Evolutionary conservation across 768 basidiomycete genomes (phyloP).

Genomic region (Tylopilus cervinicoccineus): DNA sequence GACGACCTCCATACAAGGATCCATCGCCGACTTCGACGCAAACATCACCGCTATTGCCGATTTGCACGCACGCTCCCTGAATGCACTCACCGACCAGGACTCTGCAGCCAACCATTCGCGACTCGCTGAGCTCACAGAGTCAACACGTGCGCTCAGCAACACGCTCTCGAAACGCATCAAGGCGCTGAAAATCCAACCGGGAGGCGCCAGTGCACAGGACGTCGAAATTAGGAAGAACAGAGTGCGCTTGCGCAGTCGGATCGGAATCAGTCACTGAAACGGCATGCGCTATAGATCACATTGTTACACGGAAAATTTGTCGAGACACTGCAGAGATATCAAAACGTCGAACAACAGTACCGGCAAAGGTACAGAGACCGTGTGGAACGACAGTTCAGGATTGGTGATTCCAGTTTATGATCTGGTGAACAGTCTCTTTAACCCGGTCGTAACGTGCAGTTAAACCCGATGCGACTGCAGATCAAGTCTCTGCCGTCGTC

Average conservation of each 20-base stretch:
- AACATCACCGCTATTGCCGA: conserved; percentile 46
- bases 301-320: conserved; percentile 65
- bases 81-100: conserved; percentile 45
- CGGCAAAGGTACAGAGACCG: conserved; percentile 60
- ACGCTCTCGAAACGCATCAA: conserved; percentile 58
- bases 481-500: conserved; percentile 70
- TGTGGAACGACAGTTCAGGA: conserved; percentile 73
- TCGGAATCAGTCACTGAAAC: background rate
- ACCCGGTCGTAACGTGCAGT: conserved; percentile 39
- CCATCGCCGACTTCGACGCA: conserved; percentile 40
- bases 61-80: conserved; percentile 47
- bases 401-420: conserved; percentile 43
- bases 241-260: conserved; percentile 11
- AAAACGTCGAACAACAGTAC: conserved; percentile 69
- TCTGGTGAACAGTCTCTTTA: background rate
- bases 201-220: conserved; percentile 34
- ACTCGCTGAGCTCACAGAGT: conserved; percentile 54
- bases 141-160: conserved; percentile 57
- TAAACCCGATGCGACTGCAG: conserved; percentile 81
- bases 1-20: conserved; percentile 50
- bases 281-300: conserved; percentile 39
- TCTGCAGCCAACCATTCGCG: conserved; percentile 39
- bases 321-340: conserved; percentile 75
- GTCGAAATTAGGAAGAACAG: conserved; percentile 42
- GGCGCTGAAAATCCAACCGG: conserved; percentile 43